Evolutionary conservation across 495 filamentous ascomycete genomes (phyloP), one percentile per base, ranked within the genome.

Genomic region (Penicillium dipodomyicola): DNA sequence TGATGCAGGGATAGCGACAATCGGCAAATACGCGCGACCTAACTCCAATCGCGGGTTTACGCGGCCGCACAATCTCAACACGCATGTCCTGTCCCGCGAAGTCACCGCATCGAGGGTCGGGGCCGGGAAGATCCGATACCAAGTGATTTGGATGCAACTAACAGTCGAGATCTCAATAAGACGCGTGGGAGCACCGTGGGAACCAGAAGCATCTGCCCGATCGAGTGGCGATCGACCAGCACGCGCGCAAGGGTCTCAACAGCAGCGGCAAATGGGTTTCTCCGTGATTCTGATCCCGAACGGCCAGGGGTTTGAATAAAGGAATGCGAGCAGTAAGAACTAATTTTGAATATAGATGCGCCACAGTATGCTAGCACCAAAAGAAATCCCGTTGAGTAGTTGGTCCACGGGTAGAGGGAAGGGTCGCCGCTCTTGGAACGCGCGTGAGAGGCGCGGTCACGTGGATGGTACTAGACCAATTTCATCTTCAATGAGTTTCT

Each of bases 361-460:
- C 40, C 32, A 61, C 53, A 58, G n/a, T 40, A 35, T 54, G 39
- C 54, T 51, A 41, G 52, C 19, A 44, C 35, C 35, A 41, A 35
- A 54, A 41, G 23, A 52, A 57, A 46, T 27, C 14, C 54, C 41
- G 27, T 48, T 14, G 45, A 20, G 9, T 20, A 43, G 41, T 41
- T 44, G 43, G 54, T 29, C 27, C 27, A 29, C 27, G 27, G 27
- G 27, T 60, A 46, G 48, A 61, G 50, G 45, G 43, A 27, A 49
- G 32, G 49, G 57, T 55, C 54, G 55, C 63, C 49, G 53, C 29
- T 63, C 55, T 60, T 55, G 50, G 59, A 49, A 65, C 67, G 71
- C 73, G 71, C 73, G 73, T 76, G 46, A 61, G 62, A 62, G 57
- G 65, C 72, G 65, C 67, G 67, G 65, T 76, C 73, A 76, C 70